Base-by-base conservation (phyloP, 2,329 filamentous ascomycete species). In the Penicillium sp. region DNA sequence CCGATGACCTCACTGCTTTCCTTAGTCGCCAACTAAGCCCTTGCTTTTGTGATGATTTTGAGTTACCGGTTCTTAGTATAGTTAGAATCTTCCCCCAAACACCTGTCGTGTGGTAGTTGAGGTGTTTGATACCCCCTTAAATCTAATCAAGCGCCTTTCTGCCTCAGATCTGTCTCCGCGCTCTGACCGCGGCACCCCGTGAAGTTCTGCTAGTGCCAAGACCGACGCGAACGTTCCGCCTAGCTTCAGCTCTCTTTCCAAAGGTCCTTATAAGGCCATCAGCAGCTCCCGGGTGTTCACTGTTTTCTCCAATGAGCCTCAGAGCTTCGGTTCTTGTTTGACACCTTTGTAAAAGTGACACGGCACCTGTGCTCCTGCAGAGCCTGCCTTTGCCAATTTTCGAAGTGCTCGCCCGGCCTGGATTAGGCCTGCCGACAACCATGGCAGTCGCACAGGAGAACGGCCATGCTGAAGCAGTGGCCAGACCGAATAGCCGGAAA, bases 381-480 rank as follows among this genome's bases (percentile, higher is more conserved):
- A 25, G 15, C 20, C 37, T n/a, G 33, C 46, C 23, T 8, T 40
- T 37, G 26, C 23, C 18, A 15, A 22, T 25, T 43, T 25, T 33
- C 48, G 40, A 51, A 51, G 51, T 41, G 54, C 53, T 46, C 44
- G 41, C 49, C 44, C 44, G 47, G 50, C 57, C 58, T 51, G 43
- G 52, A 41, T 52, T 22, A 48, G 56, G 22, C 31, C 55, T 51
- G 55, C 31, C 47, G 47, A 55, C 51, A 59, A 40, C 51, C 52
- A 70, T 51, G 45, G 69, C 71, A 65, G 60, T 58, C 47, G 58
- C 60, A 40, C 35, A 60, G 48, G 65, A 69, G 46, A 72, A 69
- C 57, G 70, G 66, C 18, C 58, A 66, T 54, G 59, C 55, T 25
- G 45, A 60, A 44, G 66, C 67, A 9, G 57, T 55, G 40, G 51